Percentiles rank a stretch among this genome's conserved stretches.
Conservation (phyloP, 208 protist genomes). For the Leishmania turanica region DNA sequence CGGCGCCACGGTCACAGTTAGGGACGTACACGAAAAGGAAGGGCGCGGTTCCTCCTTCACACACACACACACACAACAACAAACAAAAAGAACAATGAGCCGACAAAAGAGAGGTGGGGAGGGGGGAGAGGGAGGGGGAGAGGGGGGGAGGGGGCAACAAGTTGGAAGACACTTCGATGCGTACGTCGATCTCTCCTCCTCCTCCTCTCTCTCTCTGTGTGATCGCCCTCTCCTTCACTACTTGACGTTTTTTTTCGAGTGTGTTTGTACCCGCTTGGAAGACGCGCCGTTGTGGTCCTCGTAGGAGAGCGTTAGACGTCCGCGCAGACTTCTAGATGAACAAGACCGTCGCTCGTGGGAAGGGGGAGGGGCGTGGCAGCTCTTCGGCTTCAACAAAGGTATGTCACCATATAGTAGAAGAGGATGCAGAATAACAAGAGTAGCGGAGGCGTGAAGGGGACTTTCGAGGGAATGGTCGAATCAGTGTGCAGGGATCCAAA, state of each 20-base stretch:
- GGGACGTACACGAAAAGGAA: no score
- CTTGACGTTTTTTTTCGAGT: not conserved
- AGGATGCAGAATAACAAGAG: not conserved
- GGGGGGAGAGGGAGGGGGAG: no score
- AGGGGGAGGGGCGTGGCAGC: not conserved
- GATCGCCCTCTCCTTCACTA: not conserved
- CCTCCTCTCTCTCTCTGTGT: not conserved
- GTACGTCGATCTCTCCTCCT: not conserved
- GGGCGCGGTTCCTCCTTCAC: no score
- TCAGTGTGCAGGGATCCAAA: no score
- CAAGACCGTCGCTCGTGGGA: not conserved
- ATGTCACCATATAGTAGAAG: not conserved
- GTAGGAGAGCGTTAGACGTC: not conserved
- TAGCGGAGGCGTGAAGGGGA: not conserved
- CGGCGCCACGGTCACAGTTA: not conserved
- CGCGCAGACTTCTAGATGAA: not conserved
- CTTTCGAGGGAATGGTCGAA: no score
- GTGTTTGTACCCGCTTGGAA: not conserved
- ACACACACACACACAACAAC: no score
- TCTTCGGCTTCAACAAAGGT: not conserved
- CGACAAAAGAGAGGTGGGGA: not conserved
- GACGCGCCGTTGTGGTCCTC: not conserved
- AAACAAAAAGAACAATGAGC: no score
- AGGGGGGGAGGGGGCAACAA: not conserved
- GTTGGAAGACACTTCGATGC: not conserved